Percentiles rank a stretch among this genome's conserved stretches.
Conservation (phyloP, 495 filamentous ascomycete genomes). For the Xylaria castorea region DNA sequence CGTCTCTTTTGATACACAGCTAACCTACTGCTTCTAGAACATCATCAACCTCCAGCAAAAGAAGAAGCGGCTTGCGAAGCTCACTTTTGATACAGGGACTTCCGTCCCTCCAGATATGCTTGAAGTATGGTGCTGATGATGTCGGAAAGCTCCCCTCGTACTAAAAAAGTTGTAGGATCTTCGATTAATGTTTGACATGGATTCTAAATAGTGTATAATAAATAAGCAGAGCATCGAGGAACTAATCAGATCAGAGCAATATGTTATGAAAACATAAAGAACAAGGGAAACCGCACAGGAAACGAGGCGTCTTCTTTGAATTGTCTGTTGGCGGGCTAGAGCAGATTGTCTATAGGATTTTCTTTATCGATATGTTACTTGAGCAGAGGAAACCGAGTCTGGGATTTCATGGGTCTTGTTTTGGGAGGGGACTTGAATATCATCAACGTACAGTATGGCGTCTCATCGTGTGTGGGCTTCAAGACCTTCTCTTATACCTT, state of each 20-base stretch:
- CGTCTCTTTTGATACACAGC: not conserved
- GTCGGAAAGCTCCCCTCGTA: not conserved
- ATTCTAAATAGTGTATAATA: not conserved
- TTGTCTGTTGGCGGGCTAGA: not conserved
- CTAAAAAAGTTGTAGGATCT: constrained; percentile 6
- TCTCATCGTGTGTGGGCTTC: no score
- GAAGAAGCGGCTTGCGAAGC: constrained; percentile 28
- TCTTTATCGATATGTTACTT: no score
- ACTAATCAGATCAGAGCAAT: not conserved
- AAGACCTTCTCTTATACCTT: no score
- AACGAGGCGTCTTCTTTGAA: not conserved
- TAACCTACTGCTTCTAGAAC: constrained; percentile 24
- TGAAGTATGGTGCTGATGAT: not conserved
- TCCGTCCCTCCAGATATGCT: not conserved
- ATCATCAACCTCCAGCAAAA: constrained; percentile 28
- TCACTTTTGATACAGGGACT: constrained; percentile 25
- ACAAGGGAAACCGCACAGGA: not conserved
- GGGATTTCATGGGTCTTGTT: no score
- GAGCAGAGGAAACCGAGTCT: no score
- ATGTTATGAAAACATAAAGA: not conserved
- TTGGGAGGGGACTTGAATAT: no score
- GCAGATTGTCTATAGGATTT: not conserved
- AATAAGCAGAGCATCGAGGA: not conserved
- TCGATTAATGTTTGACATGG: not conserved
- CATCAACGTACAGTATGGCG: no score